phyloP scores from a whole-genome alignment of 768 basidiomycete species.

The Xanthoconium stramineum region DNA sequence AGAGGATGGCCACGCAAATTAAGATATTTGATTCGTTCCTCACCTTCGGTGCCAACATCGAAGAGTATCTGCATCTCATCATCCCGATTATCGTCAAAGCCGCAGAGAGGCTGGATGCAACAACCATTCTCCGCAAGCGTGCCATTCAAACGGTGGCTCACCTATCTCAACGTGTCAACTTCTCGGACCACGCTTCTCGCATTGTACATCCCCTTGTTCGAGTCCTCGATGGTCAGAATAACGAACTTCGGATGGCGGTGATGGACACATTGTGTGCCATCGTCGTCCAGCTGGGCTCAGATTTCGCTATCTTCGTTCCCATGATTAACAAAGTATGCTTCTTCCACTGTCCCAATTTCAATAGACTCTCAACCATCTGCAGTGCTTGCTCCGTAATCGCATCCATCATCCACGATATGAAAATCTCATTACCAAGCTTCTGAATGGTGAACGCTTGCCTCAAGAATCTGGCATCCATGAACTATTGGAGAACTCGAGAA shows the following conservation, averaged over 20 bases:
- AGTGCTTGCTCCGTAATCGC: slow-evolving; percentile 76
- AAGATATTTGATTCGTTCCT: slow-evolving; percentile 94
- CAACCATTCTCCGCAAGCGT: slow-evolving; percentile 72
- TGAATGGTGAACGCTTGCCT: slow-evolving; percentile 89
- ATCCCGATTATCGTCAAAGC: slow-evolving; percentile 92
- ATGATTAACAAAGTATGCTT: slow-evolving; percentile 85
- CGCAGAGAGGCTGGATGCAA: slow-evolving; percentile 79
- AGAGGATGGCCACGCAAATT: slow-evolving; percentile 72
- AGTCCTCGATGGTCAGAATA: slow-evolving; percentile 68
- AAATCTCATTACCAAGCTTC: slow-evolving; percentile 78
- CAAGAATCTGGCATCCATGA: slow-evolving; percentile 79
- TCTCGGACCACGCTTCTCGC: slow-evolving; percentile 94
- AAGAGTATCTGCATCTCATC: slow-evolving; percentile 96
- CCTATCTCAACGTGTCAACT: slow-evolving; percentile 89
- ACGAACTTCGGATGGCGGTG: slow-evolving; percentile 79
- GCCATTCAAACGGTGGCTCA: slow-evolving; percentile 92
- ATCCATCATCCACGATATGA: slow-evolving; percentile 86
- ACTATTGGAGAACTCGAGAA: slow-evolving; percentile 59
- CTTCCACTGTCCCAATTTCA: background rate
- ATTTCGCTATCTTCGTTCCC: slow-evolving; percentile 97
- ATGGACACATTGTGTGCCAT: slow-evolving; percentile 94
- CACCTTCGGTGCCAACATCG: slow-evolving; percentile 94
- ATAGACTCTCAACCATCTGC: slow-evolving; percentile 1
- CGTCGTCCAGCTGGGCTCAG: slow-evolving; percentile 89
- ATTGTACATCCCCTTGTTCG: slow-evolving; percentile 95